Evolutionary conservation across 2,329 filamentous ascomycete species (phyloP).

Genomic region (Aspergillus sp.): DNA sequence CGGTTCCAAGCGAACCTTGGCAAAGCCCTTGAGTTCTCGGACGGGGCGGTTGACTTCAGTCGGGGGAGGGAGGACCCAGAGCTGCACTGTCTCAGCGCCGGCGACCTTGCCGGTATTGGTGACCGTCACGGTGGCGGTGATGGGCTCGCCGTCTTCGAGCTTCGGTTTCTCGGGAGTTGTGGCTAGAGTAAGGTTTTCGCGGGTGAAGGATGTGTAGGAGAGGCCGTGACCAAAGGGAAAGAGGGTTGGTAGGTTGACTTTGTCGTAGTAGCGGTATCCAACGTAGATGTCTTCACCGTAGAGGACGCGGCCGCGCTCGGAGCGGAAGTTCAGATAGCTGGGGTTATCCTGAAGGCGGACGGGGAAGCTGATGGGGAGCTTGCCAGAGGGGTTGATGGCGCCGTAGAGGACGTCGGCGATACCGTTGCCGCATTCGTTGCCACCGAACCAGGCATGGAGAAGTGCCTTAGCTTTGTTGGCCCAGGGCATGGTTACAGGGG

Average conservation of each 20-base stretch:
- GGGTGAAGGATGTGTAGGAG: constrained; percentile 70
- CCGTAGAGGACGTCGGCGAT: constrained; percentile 78
- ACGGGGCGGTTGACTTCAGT: constrained; percentile 55
- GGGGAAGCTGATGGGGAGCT: constrained; percentile 74
- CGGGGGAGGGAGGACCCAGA: constrained; percentile 50
- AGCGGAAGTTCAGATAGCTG: constrained; percentile 71
- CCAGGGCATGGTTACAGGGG: constrained; percentile 59
- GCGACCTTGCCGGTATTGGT: constrained; percentile 55
- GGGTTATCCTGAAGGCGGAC: constrained; percentile 68
- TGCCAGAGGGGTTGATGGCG: constrained; percentile 70
- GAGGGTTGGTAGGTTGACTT: constrained; percentile 61
- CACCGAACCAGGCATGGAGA: constrained; percentile 80
- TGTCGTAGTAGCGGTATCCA: constrained; percentile 79
- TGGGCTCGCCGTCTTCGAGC: constrained; percentile 47
- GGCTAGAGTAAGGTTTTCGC: constrained; percentile 47
- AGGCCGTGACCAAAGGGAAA: constrained; percentile 81
- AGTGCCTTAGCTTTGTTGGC: constrained; percentile 53
- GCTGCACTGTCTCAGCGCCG: constrained; percentile 57
- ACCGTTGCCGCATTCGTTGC: constrained; percentile 81
- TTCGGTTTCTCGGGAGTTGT: constrained; percentile 27
- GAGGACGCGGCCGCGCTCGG: constrained; percentile 68
- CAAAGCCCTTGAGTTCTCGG: constrained; percentile 66
- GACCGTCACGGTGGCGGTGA: constrained; percentile 49
- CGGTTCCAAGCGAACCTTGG: constrained; percentile 62
- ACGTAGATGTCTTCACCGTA: constrained; percentile 82